These are phyloP conservation scores for Mycena capillaripes DNA, from an alignment of 768 basidiomycete genomes.

Conservation along the genomic window DNA sequence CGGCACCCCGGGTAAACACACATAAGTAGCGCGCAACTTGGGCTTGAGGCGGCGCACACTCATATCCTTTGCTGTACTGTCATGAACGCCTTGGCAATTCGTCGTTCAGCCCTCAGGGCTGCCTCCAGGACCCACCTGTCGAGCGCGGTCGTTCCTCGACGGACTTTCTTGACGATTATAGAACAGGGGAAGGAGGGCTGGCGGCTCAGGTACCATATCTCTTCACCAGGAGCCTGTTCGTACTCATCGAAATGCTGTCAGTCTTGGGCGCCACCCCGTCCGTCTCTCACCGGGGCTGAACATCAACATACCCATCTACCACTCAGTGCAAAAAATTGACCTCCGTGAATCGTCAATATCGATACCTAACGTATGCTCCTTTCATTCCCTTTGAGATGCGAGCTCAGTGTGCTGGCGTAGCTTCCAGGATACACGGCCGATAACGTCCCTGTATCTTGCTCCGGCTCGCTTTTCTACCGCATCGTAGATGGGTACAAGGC, in stretches of 20 bases:
- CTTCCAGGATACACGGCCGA: constrained; percentile 52
- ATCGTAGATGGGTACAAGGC: constrained; percentile 67
- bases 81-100: constrained; percentile 29
- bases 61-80: not conserved
- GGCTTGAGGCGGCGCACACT: not conserved
- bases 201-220: constrained; percentile 54
- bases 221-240: not conserved
- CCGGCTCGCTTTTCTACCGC: constrained; percentile 69
- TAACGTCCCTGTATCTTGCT: constrained; percentile 64
- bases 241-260: constrained; percentile 30
- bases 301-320: constrained; percentile 60
- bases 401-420: constrained; percentile 28
- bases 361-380: constrained; percentile 55
- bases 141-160: constrained; percentile 23
- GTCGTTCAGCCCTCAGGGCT: constrained; percentile 31
- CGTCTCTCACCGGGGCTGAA: constrained; percentile 61
- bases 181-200: constrained; percentile 68
- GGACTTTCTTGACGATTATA: constrained; percentile 63
- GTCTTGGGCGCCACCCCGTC: constrained; percentile 61
- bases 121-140: constrained; percentile 15
- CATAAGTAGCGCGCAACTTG: not conserved
- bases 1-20: constrained; percentile 2
- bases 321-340: constrained; percentile 60
- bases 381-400: not conserved
- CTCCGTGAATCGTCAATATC: constrained; percentile 62